phyloP scores from a whole-genome alignment of 495 filamentous ascomycete species.

The Aspergillus steynii region DNA sequence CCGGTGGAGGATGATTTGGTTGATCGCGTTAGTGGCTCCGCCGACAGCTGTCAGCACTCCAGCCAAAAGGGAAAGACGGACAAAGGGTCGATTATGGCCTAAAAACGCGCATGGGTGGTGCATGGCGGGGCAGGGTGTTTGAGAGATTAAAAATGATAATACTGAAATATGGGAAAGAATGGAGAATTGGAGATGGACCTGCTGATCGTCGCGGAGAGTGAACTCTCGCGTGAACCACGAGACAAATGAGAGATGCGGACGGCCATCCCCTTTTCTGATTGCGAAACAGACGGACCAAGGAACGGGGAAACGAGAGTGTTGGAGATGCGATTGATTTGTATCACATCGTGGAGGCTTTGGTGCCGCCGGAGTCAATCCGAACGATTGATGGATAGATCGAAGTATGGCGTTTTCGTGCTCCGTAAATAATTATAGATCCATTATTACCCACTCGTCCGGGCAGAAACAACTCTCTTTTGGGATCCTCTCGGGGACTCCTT shows the following conservation, averaged over 20 bases:
- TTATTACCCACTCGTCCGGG: too few relatives aligned
- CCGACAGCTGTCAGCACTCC: background rate
- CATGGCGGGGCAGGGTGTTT: background rate
- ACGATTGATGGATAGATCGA: background rate
- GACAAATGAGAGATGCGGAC: background rate
- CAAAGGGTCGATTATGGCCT: background rate
- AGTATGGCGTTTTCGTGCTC: too few relatives aligned
- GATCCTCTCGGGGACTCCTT: background rate
- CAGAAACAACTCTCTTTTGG: too few relatives aligned
- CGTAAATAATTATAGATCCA: too few relatives aligned
- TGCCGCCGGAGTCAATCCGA: background rate
- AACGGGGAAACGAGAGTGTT: background rate
- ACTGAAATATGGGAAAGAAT: too few relatives aligned
- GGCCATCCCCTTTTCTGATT: conserved; percentile 17
- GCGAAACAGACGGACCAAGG: conserved; percentile 6
- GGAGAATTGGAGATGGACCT: too few relatives aligned
- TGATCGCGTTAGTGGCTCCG: background rate
- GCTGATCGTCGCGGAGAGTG: background rate
- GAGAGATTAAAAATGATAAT: background rate
- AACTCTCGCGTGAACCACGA: background rate
- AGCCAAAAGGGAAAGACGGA: background rate
- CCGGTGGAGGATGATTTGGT: background rate
- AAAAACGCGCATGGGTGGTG: background rate
- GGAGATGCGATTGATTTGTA: conserved; percentile 5
- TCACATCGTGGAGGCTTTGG: background rate